Conservation (phyloP, 148 eudicot species). For the Rhododendron ferrugineum region DNA sequence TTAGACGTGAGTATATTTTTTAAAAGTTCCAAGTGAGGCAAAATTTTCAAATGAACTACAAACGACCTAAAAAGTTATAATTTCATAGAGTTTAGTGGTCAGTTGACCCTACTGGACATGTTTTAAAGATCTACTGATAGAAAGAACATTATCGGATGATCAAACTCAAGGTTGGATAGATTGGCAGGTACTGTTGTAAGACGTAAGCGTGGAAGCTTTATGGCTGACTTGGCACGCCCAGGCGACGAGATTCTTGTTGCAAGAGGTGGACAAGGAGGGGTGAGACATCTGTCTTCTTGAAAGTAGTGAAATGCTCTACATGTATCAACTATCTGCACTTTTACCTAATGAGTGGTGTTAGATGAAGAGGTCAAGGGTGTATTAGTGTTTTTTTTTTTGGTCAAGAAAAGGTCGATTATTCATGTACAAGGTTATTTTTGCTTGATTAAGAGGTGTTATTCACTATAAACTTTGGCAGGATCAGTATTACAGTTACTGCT, state of each 20-base stretch:
- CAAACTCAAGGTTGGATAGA: background rate
- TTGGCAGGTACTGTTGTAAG: conserved; percentile 85
- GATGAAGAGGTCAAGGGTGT: background rate
- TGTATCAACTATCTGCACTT: background rate
- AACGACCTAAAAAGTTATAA: background rate
- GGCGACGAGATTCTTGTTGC: conserved; percentile 94
- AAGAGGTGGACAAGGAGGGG: conserved; percentile 99
- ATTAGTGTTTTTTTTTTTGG: background rate
- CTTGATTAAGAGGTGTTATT: background rate
- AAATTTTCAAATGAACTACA: background rate
- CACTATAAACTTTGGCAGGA: background rate
- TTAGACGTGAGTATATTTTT: background rate
- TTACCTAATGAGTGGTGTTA: background rate
- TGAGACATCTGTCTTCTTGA: conserved; percentile 28
- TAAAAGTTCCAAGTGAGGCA: background rate
- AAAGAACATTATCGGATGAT: background rate
- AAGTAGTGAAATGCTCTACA: conserved; percentile 1
- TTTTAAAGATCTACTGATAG: background rate
- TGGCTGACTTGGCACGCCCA: conserved; percentile 86
- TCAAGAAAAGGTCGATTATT: background rate
- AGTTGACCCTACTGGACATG: background rate
- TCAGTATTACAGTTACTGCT: background rate
- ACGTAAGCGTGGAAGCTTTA: conserved; percentile 75
- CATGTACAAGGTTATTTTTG: background rate
- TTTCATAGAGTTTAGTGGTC: background rate